These are phyloP conservation scores for Cladosporium sphaerospermum DNA, from an alignment of 2,329 filamentous ascomycete species.

Conservation along the genomic window DNA sequence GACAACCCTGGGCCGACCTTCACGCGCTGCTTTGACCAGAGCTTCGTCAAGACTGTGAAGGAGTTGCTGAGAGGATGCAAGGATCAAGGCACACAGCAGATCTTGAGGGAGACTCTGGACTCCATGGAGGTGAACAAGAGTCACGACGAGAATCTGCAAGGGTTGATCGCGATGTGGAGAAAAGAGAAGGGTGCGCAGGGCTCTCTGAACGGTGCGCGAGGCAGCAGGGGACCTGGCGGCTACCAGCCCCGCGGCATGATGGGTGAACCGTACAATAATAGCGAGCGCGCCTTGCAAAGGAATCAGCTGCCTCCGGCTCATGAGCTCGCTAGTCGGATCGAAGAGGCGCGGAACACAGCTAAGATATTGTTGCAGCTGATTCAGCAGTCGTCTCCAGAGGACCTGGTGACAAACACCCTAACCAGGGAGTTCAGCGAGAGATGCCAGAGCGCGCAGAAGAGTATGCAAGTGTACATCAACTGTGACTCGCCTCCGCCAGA, in stretches of 20 bases:
- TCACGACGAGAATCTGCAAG: constrained; percentile 65
- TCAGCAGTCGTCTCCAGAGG: constrained; percentile 70
- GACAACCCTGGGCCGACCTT: constrained; percentile 90
- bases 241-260: neutral
- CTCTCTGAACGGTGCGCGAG: constrained; percentile 14
- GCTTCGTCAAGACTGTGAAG: constrained; percentile 72
- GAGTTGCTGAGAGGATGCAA: constrained; percentile 63
- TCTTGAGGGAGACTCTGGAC: constrained; percentile 81
- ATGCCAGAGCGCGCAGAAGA: constrained; percentile 71
- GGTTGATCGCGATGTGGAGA: constrained; percentile 79
- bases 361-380: constrained; percentile 89
- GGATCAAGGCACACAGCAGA: constrained; percentile 74
- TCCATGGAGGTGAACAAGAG: constrained; percentile 65
- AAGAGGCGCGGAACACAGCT: constrained; percentile 85
- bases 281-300: constrained; percentile 1
- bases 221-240: constrained; percentile 7
- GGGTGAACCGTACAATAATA: neutral
- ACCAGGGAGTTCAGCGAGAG: constrained; percentile 87
- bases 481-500: constrained; percentile 74
- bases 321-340: constrained; percentile 75
- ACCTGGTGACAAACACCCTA: constrained; percentile 77
- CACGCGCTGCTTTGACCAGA: constrained; percentile 81
- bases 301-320: constrained; percentile 54
- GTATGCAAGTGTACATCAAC: constrained; percentile 80
- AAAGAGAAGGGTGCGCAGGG: constrained; percentile 62